phyloP scores from a whole-genome alignment of 2,329 filamentous ascomycete species.

The Nothomitra cinnamomea region DNA sequence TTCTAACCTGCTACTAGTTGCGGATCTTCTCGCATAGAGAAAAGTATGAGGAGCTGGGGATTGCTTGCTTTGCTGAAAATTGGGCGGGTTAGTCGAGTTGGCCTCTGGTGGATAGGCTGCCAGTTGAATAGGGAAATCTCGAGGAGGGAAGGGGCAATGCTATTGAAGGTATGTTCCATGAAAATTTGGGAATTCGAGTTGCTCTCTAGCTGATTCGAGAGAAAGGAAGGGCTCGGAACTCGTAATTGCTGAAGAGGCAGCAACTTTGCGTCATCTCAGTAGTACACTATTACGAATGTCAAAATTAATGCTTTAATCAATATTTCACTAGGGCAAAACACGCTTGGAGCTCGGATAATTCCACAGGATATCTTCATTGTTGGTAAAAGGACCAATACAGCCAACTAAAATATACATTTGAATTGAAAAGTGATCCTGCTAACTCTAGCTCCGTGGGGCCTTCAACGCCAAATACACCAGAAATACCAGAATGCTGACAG shows the following conservation, averaged over 20 bases:
- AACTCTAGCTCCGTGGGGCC: not conserved
- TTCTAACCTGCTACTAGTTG: conserved; percentile 10
- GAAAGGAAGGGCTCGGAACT: not conserved
- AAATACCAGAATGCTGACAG: not conserved
- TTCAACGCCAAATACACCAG: not conserved
- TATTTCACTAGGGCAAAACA: no score
- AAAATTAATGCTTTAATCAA: no score
- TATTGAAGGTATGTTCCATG: not conserved
- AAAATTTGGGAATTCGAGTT: not conserved
- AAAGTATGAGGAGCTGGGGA: not conserved
- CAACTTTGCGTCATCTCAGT: no score
- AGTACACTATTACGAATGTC: no score
- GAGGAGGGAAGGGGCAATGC: not conserved
- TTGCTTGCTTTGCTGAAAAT: not conserved
- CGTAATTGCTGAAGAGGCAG: not conserved
- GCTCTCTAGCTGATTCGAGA: not conserved
- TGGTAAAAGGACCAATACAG: no score
- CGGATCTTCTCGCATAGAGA: conserved; percentile 12
- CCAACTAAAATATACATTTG: not conserved
- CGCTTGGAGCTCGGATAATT: no score
- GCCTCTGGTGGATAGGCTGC: no score
- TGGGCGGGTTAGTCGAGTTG: not conserved
- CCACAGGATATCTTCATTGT: no score
- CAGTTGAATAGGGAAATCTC: no score
- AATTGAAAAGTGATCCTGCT: not conserved